Conservation (phyloP, 176 grass and related monocot genomes). For the Oryza meyeriana region DNA sequence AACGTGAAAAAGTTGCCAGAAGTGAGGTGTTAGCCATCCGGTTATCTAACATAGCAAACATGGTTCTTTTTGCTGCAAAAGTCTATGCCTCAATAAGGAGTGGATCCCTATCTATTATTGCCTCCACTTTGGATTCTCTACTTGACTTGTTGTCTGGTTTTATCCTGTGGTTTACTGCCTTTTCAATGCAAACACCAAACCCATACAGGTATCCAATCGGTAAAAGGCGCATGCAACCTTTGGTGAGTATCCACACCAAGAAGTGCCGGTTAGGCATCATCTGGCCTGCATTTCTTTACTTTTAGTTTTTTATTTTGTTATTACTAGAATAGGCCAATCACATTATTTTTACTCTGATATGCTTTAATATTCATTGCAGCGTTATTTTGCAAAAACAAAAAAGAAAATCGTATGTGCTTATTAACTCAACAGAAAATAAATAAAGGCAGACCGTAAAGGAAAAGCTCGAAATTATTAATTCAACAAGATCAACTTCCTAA, state of each 20-base stretch:
- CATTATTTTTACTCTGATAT: background rate
- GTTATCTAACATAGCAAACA: constrained; percentile 71
- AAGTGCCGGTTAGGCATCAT: background rate
- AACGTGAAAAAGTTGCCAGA: constrained; percentile 45
- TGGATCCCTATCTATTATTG: constrained; percentile 64
- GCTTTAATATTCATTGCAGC: background rate
- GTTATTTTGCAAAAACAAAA: background rate
- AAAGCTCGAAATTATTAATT: background rate
- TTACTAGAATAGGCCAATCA: background rate
- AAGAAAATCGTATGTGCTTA: background rate
- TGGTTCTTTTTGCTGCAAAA: constrained; percentile 81
- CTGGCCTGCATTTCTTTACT: background rate
- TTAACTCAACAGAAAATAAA: background rate
- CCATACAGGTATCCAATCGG: constrained; percentile 77
- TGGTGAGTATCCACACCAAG: constrained; percentile 55
- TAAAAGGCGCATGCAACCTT: constrained; percentile 80
- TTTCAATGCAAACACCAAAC: constrained; percentile 74
- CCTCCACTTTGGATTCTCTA: constrained; percentile 73
- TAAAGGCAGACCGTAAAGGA: background rate
- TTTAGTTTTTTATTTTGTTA: background rate
- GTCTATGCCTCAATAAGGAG: constrained; percentile 63
- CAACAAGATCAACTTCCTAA: background rate
- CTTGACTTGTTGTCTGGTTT: constrained; percentile 63
- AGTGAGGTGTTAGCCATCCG: constrained; percentile 54
- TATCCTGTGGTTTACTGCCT: constrained; percentile 77